Evolutionary conservation across 768 basidiomycete genomes (phyloP), one percentile per base, ranked within the genome.

Genomic region (Mycena pura): DNA sequence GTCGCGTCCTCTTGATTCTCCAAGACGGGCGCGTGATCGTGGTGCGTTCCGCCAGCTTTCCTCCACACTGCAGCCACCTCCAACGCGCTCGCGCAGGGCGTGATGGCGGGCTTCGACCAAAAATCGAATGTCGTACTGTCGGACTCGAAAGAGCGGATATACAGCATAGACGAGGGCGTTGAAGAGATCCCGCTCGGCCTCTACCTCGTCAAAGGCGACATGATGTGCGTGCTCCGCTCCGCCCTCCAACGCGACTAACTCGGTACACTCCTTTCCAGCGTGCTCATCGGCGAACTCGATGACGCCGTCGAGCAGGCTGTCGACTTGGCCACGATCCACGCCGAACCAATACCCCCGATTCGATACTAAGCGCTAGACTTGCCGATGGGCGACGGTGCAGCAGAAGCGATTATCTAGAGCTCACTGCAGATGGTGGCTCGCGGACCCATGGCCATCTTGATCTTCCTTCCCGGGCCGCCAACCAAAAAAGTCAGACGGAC

Each of bases 141-240:
- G 14, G 93, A 96, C 72, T 92, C 90, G 57, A 93, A 91, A 71
- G 97, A 99, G 73, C 88, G 96, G 68, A 88, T 98, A 31, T 99
- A 92, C 74, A 92, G 90, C 70, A 76, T 85, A 52, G 97, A 99
- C 15, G 92, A 93, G 69, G 91, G 92, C 38, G 95, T 97, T 25
- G 93, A 98, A 76, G 95, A 98, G 81, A 88, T 95, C 10, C 92
- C 94, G 0, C 81, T 99, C 24, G 97, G 97, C 0, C 81, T 99
- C 43, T 99, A 99, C 76, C 88, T 99, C 70, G 95, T 99, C 72
- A 95, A 98, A 70, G 97, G 97, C 3, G 97, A 99, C 73, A 95
- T 95, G 84, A 95, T 96, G 97, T 98, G 69, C 75, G 94, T 86
- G 40, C 44, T 36, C 21, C 47, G 28, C 15, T 39, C 43, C 38